Base-by-base conservation (phyloP, 345 rosid species). In the Streptanthus diversifolius region DNA sequence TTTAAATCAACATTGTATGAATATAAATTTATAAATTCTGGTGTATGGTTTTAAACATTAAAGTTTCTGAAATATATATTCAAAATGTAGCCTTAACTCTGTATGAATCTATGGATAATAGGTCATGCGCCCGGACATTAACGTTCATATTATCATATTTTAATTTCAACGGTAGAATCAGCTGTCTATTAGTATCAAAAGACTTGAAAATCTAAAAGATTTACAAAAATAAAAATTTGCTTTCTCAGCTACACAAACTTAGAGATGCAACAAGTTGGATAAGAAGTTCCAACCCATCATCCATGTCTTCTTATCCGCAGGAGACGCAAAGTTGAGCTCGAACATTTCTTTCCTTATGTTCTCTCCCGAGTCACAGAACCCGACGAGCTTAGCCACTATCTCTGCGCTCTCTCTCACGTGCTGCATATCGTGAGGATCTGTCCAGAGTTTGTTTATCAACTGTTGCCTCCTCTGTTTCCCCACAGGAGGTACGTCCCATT, bases 261-360 rank as follows among this genome's bases (percentile, higher is more conserved):
- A 92, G 53, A 88, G 78, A 73, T 90, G 86, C 47, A 93, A 71
- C 65, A 93, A 81, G 68, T 84, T 86, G 0, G 97, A 90, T 36
- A 90, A 84, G 81, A 93, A 80, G 81, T 85, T 93, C 98, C 97
- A 91, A n/a, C 97, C 96, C 72, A 70, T 85, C 96, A 68, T 86
- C 95, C 97, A 87, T 14, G 95, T 66, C 85, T 88, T 93, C 85
- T 89, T 93, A 61, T 93, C 97, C 24, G 73, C 76, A 32, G 95
- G 95, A 57, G 83, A 80, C 0, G 77, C 91, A 67, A 93, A 91
- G 61, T 78, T 90, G 14, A 93, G 88, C 75, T 86, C 91, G 70
- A 91, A 91, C 98, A 93, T 93, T 78, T 93, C 98, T 80, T 85
- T 93, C 74, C 89, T 91, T 13, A 77, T 80, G 64, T 81, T 85